phyloP scores from a whole-genome alignment of 495 filamentous ascomycete genomes.

The Bacidia rubella region DNA sequence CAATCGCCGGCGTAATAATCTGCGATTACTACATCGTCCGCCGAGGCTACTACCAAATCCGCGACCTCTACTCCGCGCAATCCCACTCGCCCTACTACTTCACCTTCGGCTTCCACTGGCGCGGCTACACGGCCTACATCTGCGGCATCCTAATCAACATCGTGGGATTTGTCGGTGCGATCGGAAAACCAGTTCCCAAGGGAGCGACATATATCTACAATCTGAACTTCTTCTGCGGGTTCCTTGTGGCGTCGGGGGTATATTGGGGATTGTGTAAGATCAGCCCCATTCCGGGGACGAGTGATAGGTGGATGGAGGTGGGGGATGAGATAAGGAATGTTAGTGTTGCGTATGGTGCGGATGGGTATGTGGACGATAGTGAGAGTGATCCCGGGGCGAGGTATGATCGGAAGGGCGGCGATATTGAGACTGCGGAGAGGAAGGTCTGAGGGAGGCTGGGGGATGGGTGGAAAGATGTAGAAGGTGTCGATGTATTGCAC shows the following conservation, averaged over 20 bases:
- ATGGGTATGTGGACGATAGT: slow-evolving; percentile 11
- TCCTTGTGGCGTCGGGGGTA: slow-evolving; percentile 50
- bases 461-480: slow-evolving; percentile 1
- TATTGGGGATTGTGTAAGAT: slow-evolving; percentile 59
- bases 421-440: slow-evolving; percentile 3
- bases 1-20: slow-evolving; percentile 82
- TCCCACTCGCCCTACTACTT: slow-evolving; percentile 58
- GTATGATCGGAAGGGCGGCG: slow-evolving; percentile 1
- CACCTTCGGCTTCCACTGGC: slow-evolving; percentile 63
- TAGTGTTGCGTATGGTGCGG: slow-evolving; percentile 18
- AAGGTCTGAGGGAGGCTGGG: neutral
- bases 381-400: slow-evolving; percentile 9
- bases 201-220: slow-evolving; percentile 82
- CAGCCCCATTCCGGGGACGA: slow-evolving; percentile 53
- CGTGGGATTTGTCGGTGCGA: slow-evolving; percentile 76
- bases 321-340: slow-evolving; percentile 19
- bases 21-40: slow-evolving; percentile 86
- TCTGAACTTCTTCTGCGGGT: slow-evolving; percentile 79
- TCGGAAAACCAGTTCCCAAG: slow-evolving; percentile 55
- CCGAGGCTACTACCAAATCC: slow-evolving; percentile 65
- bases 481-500: neutral
- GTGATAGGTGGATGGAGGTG: slow-evolving; percentile 74
- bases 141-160: slow-evolving; percentile 83
- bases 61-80: slow-evolving; percentile 63
- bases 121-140: slow-evolving; percentile 73